Percentiles rank a stretch among this genome's conserved stretches.
Evolutionary conservation across 1,284 basidiomycete species (phyloP).

Genomic region (Pascua sp.): DNA sequence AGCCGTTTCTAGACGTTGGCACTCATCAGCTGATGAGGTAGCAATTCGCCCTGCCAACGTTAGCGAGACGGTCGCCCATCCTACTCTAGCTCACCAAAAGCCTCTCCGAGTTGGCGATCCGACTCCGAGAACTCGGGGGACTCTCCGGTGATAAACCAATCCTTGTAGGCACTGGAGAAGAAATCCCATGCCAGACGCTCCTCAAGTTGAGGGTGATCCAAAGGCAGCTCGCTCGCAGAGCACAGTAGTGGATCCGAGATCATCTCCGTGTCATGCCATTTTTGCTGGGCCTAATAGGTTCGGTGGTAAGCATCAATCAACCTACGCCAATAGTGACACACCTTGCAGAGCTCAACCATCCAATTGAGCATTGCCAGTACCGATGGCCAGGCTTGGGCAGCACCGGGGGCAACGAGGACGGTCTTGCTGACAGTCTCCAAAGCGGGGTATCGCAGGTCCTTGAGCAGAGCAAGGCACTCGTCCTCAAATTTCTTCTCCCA

Average conservation of each 20-base stretch:
- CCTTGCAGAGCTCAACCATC: slow-evolving; percentile 66
- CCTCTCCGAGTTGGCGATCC: slow-evolving; percentile 64
- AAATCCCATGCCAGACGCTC: slow-evolving; percentile 72
- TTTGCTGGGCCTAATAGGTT: slow-evolving; percentile 50
- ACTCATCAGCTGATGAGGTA: slow-evolving; percentile 30
- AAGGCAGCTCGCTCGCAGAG: slow-evolving; percentile 30
- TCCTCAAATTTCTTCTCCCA: slow-evolving; percentile 67
- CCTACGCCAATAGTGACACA: neutral
- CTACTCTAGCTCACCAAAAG: slow-evolving; percentile 57
- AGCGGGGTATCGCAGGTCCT: slow-evolving; percentile 71
- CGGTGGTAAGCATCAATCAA: neutral
- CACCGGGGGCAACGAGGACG: slow-evolving; percentile 77
- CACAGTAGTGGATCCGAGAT: slow-evolving; percentile 64
- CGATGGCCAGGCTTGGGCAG: slow-evolving; percentile 77
- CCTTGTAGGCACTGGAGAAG: slow-evolving; percentile 63
- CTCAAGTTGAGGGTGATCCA: slow-evolving; percentile 52
- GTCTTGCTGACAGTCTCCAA: slow-evolving; percentile 69
- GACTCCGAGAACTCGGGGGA: slow-evolving; percentile 60
- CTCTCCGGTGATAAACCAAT: slow-evolving; percentile 60
- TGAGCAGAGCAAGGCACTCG: slow-evolving; percentile 67
- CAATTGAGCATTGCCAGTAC: slow-evolving; percentile 79
- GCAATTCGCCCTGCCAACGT: slow-evolving; percentile 32
- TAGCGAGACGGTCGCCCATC: neutral
- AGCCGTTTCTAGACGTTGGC: slow-evolving; percentile 33
- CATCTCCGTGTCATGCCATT: slow-evolving; percentile 61